Conservation (phyloP, 139 green algal genomes). For the Choricystis sp. region DNA sequence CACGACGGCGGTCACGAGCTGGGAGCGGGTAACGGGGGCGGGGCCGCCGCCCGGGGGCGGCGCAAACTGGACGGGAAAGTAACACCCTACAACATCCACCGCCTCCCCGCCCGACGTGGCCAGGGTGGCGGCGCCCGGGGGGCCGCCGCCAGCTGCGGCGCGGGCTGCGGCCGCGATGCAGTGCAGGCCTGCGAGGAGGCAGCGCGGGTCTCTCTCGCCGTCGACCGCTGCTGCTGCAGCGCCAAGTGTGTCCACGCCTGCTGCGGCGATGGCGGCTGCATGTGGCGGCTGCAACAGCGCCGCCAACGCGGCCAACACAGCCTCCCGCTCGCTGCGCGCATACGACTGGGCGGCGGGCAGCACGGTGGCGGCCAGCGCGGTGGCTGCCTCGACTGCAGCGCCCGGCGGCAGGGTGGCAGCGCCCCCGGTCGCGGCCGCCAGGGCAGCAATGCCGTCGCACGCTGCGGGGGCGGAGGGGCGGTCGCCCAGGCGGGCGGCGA, state of each 20-base stretch:
- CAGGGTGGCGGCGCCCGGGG: neutral
- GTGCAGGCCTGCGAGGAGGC: conserved; percentile 56
- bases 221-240: conserved; percentile 28
- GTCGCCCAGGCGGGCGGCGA: conserved; percentile 12
- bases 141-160: neutral
- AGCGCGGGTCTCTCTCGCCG: conserved; percentile 81
- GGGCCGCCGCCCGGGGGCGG: conserved; percentile 33
- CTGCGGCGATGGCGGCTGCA: conserved; percentile 2
- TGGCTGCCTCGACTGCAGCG: neutral
- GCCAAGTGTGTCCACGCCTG: conserved; percentile 9
- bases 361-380: conserved; percentile 3
- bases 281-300: neutral
- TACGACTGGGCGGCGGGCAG: conserved; percentile 10
- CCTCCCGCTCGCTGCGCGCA: conserved; percentile 1
- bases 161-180: conserved; percentile 1
- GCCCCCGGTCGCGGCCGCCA: neutral
- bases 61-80: conserved; percentile 84
- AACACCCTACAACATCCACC: conserved; percentile 66
- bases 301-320: conserved; percentile 8
- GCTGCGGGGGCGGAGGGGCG: neutral
- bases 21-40: conserved; percentile 19
- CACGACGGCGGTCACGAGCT: conserved; percentile 23
- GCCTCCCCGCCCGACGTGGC: conserved; percentile 41
- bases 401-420: neutral
- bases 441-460: neutral